Evolutionary conservation across 495 filamentous ascomycete genomes (phyloP), one percentile per base, ranked within the genome.

Genomic region (Hypoxylon perforatum): DNA sequence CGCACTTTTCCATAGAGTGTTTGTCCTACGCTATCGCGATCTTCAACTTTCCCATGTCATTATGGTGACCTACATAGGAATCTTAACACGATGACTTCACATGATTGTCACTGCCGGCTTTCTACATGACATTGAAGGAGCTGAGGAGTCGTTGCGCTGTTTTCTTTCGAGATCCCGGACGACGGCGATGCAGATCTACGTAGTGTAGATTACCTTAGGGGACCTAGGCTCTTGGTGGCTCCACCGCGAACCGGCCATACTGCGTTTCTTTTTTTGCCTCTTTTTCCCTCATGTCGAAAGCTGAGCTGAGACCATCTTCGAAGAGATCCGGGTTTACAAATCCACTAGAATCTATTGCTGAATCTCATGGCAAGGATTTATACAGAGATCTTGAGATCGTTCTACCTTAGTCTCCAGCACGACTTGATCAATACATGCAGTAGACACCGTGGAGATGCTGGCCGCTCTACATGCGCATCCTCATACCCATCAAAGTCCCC

Each of bases 171-270:
- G 51, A 65, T 69, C 61, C 56, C 57, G 47, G 51, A 60, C 54
- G 47, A 63, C 41, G 25, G 50, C 51, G 33, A 56, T 66, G 63
- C 63, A 60, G 66, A 65, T 69, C 65, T 57, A 60, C 55, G 48
- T 38, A 49, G 9, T 35, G 54, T 53, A 38, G 22, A n/a, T 17
- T 63, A 50, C 7, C 25, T n/a, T n/a, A n/a, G n/a, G n/a, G 28
- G 42, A 48, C 53, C 41, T 63, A 48, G 49, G 22, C 48, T 33
- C 53, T 50, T 57, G 53, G 59, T 59, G 41, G 59, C 65, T 56
- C 65, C 65, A 68, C 64, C 41, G 45, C 54, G 42, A 59, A 49
- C 59, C 58, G 54, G 57, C 53, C 41, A 49, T 44, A 38, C 35
- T 38, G 14, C 35, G 4, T 36, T 14, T 44, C 25, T 52, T 42